A percentile compares a stretch with the other conserved stretches of the same genome.
Conservation (phyloP, 805 yeast species). For the Wickerhamomyces rabaulensis region DNA sequence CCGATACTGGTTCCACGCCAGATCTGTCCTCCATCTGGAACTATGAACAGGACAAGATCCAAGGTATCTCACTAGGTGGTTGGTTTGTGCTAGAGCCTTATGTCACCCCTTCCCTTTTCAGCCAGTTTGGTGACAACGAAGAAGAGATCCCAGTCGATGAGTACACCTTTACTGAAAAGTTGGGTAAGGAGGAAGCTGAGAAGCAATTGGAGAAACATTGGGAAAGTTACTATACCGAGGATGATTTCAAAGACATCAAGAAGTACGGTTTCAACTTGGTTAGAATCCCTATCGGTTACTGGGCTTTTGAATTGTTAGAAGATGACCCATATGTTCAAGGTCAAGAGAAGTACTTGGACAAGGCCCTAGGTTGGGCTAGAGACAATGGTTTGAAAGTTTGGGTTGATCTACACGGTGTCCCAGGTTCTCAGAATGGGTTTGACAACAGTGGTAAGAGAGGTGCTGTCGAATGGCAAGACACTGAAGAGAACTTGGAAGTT, state of each 20-base stretch:
- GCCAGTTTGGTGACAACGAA: constrained; percentile 33
- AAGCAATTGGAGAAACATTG: constrained; percentile 62
- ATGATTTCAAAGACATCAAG: constrained; percentile 59
- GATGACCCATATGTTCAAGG: constrained; percentile 87
- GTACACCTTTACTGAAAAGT: constrained; percentile 54
- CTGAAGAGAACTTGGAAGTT: constrained; percentile 36
- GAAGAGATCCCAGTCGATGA: constrained; percentile 72
- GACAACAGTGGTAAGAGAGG: constrained; percentile 81
- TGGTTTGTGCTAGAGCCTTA: constrained; percentile 88
- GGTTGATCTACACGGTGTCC: constrained; percentile 95
- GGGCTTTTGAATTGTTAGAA: constrained; percentile 69
- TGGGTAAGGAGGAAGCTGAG: constrained; percentile 58
- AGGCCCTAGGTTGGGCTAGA: constrained; percentile 74
- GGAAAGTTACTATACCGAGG: constrained; percentile 70
- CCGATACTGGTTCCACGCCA: background rate
- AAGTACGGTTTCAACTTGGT: constrained; percentile 71
- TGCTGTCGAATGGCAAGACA: constrained; percentile 36
- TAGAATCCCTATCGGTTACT: constrained; percentile 89
- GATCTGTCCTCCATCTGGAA: constrained; percentile 11
- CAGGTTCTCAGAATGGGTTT: constrained; percentile 94
- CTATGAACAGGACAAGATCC: constrained; percentile 15
- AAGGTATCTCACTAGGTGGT: constrained; percentile 84
- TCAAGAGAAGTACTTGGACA: constrained; percentile 64
- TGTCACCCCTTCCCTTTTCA: constrained; percentile 76
- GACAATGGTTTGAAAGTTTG: constrained; percentile 63